Evolutionary conservation across 129 eudicot genomes (phyloP).

Genomic region (Arctium minus): DNA sequence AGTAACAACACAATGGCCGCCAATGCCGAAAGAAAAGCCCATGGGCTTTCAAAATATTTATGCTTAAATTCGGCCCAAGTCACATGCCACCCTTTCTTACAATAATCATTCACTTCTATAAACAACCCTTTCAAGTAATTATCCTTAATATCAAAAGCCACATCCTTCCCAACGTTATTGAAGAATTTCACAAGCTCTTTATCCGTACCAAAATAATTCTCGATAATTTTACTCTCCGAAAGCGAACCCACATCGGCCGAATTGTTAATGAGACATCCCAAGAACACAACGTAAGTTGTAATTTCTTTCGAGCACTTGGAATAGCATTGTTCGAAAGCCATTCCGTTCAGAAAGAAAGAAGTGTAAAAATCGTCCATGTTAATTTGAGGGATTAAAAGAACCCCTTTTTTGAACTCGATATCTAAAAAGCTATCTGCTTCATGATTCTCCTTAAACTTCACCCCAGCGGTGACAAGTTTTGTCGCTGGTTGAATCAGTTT

Average conservation of each 20-base stretch:
- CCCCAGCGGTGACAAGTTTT: constrained; percentile 17
- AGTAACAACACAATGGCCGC: constrained; percentile 23
- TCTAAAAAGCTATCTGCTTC: constrained; percentile 28
- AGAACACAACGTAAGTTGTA: constrained; percentile 29
- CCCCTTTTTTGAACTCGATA: constrained; percentile 23
- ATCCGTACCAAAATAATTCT: constrained; percentile 35
- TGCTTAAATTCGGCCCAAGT: constrained; percentile 31
- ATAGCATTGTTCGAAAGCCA: constrained; percentile 35
- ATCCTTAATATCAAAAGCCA: constrained; percentile 25
- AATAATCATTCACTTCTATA: constrained; percentile 16
- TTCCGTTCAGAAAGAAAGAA: constrained; percentile 23
- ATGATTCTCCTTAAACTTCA: constrained; percentile 18
- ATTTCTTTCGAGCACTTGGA: constrained; percentile 29
- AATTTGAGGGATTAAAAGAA: constrained; percentile 29
- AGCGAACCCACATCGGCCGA: constrained; percentile 14
- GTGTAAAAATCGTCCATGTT: constrained; percentile 32
- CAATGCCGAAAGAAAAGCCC: constrained; percentile 26
- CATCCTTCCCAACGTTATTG: constrained; percentile 29
- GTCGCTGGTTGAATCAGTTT: constrained; percentile 33
- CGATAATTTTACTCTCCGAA: constrained; percentile 28
- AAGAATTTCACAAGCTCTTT: constrained; percentile 30
- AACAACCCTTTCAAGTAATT: constrained; percentile 23
- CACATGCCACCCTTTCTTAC: constrained; percentile 30
- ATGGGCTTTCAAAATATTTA: constrained; percentile 29
- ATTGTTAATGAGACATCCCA: constrained; percentile 33